Evolutionary conservation across 164 flowering plant species (phyloP).

Genomic region (Sextonia rubra): DNA sequence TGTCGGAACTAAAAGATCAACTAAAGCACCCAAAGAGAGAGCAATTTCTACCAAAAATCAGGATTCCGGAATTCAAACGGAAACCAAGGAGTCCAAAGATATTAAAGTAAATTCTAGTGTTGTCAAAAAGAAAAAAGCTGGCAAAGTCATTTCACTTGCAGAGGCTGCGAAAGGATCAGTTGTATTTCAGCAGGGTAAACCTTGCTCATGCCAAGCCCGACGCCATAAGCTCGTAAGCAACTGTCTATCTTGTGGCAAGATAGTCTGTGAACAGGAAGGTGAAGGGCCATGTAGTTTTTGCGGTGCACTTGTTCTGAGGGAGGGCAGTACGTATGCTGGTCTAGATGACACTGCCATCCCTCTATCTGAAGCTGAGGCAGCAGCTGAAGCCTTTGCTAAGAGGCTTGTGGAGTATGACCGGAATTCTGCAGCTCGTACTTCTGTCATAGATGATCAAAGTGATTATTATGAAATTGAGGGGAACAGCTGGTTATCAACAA

Average conservation of each 20-base stretch:
- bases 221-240: constrained; percentile 78
- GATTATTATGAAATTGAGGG: constrained; percentile 90
- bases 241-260: constrained; percentile 95
- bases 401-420: constrained; percentile 90
- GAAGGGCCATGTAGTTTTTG: constrained; percentile 96
- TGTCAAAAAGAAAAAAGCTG: constrained; percentile 74
- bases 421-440: constrained; percentile 87
- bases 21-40: constrained; percentile 43
- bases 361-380: constrained; percentile 67
- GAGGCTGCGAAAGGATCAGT: constrained; percentile 94
- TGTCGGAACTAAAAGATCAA: constrained; percentile 46
- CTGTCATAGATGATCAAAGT: constrained; percentile 97
- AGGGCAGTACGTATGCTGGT: constrained; percentile 91
- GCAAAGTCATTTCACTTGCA: constrained; percentile 78
- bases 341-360: constrained; percentile 49
- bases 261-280: constrained; percentile 96
- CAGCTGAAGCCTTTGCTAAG: constrained; percentile 91
- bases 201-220: constrained; percentile 95
- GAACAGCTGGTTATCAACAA: constrained; percentile 78
- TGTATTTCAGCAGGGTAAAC: constrained; percentile 88
- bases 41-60: constrained; percentile 20
- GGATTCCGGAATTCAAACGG: constrained; percentile 23
- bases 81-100: constrained; percentile 27
- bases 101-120: constrained; percentile 30
- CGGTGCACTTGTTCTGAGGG: constrained; percentile 82